Evolutionary conservation across 2,329 filamentous ascomycete genomes (phyloP).

Genomic region (Balansia obtecta): DNA sequence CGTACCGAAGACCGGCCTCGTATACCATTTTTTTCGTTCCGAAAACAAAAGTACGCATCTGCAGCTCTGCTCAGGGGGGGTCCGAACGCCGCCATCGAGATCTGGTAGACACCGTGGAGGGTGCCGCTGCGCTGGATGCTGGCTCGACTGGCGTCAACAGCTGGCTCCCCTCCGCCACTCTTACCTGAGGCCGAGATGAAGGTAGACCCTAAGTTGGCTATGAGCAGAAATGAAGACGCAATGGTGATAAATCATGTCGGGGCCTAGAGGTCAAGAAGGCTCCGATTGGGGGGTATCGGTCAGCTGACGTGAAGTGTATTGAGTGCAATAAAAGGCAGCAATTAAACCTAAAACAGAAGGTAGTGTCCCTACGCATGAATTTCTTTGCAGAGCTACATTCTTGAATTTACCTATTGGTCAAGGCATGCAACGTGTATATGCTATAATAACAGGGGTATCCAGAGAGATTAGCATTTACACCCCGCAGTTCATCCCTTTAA

Average conservation of each 20-base stretch:
- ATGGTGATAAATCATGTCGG: background rate
- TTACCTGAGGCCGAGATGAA: background rate
- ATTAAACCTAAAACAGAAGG: too few relatives aligned
- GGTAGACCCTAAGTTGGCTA: background rate
- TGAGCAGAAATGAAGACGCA: background rate
- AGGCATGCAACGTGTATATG: too few relatives aligned
- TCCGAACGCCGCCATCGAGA: conserved; percentile 46
- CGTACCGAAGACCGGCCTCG: conserved; percentile 66
- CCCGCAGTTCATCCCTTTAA: too few relatives aligned
- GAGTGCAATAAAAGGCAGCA: too few relatives aligned
- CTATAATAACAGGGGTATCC: too few relatives aligned
- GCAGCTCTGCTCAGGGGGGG: conserved; percentile 39
- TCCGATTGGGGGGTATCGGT: too few relatives aligned
- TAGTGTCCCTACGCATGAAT: too few relatives aligned
- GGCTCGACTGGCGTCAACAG: background rate
- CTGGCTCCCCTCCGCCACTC: background rate
- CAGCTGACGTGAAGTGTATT: too few relatives aligned
- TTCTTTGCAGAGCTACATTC: too few relatives aligned
- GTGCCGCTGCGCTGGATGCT: background rate
- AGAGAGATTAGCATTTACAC: too few relatives aligned
- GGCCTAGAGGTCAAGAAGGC: too few relatives aligned
- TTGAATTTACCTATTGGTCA: too few relatives aligned
- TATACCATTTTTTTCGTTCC: conserved; percentile 59
- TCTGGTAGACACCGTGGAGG: background rate
- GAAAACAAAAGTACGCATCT: conserved; percentile 54